A percentile compares a stretch with the other conserved stretches of the same genome.
These are phyloP conservation scores for Aspergillus pseudonomiae DNA, from an alignment of 2,329 filamentous ascomycete species.

Conservation along the genomic window DNA sequence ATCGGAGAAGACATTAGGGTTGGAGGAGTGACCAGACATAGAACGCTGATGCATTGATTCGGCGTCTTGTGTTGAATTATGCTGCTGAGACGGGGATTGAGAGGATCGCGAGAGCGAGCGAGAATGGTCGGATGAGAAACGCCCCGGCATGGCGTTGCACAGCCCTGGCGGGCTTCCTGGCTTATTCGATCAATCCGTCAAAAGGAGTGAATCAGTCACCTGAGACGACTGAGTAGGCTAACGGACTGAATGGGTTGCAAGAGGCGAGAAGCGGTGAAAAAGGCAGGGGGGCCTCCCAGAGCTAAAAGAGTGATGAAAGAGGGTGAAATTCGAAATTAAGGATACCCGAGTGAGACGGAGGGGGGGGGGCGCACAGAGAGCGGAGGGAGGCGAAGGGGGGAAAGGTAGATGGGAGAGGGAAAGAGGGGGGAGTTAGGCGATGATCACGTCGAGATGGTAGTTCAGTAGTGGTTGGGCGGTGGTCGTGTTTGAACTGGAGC, in stretches of 20 bases:
- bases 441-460: neutral
- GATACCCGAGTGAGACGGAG: neutral
- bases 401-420: neutral
- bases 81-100: conserved; percentile 25
- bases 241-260: conserved; percentile 7
- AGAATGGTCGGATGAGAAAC: conserved; percentile 40
- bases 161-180: conserved; percentile 43
- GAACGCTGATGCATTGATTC: conserved; percentile 36
- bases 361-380: neutral
- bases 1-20: conserved; percentile 53
- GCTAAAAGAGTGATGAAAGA: conserved; percentile 2
- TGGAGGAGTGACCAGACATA: conserved; percentile 35
- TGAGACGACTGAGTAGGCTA: conserved; percentile 20
- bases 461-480: conserved; percentile 9
- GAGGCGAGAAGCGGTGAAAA: conserved; percentile 17
- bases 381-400: conserved; percentile 1
- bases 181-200: conserved; percentile 34
- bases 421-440: neutral
- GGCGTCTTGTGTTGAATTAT: conserved; percentile 25
- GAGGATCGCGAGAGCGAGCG: conserved; percentile 38
- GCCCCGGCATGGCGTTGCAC: conserved; percentile 44
- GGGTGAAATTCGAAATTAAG: conserved; percentile 1
- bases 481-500: neutral
- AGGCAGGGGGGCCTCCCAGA: conserved; percentile 13
- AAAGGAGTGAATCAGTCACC: conserved; percentile 23